Conservation (phyloP, 2,329 filamentous ascomycete species). For the Tolypocladium capitatum region DNA sequence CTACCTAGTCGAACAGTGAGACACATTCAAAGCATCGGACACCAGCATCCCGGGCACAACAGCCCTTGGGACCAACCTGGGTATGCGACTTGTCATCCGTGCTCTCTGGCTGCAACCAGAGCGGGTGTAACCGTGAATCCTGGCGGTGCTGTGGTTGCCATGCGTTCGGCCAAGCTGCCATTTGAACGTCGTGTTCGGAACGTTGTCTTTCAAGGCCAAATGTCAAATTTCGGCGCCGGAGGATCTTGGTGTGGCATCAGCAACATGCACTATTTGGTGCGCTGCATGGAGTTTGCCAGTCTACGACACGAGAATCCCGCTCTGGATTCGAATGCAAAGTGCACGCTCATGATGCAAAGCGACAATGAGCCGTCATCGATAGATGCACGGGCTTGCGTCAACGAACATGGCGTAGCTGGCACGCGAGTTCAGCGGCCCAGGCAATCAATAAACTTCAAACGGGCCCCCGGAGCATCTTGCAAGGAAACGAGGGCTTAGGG, state of each 20-base stretch:
- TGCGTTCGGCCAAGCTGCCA: not conserved
- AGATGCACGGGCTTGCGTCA: not conserved
- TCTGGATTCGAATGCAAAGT: not conserved
- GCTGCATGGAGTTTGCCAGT: not conserved
- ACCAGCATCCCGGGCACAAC: not conserved
- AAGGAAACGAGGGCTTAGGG: not conserved
- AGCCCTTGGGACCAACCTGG: not conserved
- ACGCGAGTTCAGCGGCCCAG: too few relatives aligned
- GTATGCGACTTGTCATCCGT: not conserved
- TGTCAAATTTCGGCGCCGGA: not conserved
- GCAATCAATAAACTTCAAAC: not conserved
- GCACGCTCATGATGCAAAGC: not conserved
- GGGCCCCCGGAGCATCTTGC: too few relatives aligned
- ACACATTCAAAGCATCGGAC: not conserved
- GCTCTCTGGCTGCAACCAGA: not conserved
- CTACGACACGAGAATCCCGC: not conserved
- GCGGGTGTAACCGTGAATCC: not conserved
- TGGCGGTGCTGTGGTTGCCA: not conserved
- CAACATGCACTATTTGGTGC: not conserved
- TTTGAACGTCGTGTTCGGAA: too few relatives aligned
- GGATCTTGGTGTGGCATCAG: not conserved
- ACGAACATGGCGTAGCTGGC: too few relatives aligned
- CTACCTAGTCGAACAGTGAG: not conserved
- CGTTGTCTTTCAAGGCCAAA: not conserved
- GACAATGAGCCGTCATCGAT: not conserved